Conservation (phyloP, 164 flowering plant genomes). For the Stephania yunnanensis region DNA sequence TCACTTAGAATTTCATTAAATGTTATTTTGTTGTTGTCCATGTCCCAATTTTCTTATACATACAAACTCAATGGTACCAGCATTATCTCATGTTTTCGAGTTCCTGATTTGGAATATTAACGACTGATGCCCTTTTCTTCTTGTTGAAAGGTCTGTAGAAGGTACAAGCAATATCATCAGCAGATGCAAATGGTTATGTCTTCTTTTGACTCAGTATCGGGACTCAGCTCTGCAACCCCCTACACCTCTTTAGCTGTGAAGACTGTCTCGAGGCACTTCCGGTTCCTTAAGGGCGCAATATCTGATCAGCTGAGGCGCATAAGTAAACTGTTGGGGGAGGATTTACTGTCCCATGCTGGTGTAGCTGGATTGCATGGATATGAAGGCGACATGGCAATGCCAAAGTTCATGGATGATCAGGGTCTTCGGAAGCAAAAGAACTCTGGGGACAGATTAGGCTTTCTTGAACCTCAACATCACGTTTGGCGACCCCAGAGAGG, state of each 20-base stretch:
- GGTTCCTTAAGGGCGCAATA: constrained; percentile 51
- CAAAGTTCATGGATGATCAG: constrained; percentile 37
- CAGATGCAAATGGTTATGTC: constrained; percentile 82
- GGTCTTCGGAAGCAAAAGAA: constrained; percentile 31
- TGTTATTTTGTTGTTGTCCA: neutral
- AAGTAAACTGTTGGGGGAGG: constrained; percentile 52
- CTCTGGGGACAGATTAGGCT: constrained; percentile 27
- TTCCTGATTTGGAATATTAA: neutral
- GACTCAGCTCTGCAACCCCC: constrained; percentile 74
- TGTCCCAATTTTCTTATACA: neutral
- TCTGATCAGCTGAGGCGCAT: constrained; percentile 47
- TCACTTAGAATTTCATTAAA: neutral
- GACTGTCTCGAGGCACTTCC: constrained; percentile 56
- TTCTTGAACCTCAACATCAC: constrained; percentile 51
- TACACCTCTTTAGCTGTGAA: constrained; percentile 57
- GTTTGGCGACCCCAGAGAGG: constrained; percentile 95
- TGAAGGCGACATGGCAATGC: constrained; percentile 25
- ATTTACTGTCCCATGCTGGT: constrained; percentile 31
- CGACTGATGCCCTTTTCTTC: constrained; percentile 3
- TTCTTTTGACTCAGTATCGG: constrained; percentile 81
- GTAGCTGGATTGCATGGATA: constrained; percentile 20
- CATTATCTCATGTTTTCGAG: neutral
- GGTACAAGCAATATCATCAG: constrained; percentile 72
- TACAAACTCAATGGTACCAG: neutral
- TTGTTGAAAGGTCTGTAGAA: constrained; percentile 49